Evolutionary conservation across 2,329 filamentous ascomycete genomes (phyloP), one percentile per base, ranked within the genome.

Genomic region (Colletotrichum sp.): DNA sequence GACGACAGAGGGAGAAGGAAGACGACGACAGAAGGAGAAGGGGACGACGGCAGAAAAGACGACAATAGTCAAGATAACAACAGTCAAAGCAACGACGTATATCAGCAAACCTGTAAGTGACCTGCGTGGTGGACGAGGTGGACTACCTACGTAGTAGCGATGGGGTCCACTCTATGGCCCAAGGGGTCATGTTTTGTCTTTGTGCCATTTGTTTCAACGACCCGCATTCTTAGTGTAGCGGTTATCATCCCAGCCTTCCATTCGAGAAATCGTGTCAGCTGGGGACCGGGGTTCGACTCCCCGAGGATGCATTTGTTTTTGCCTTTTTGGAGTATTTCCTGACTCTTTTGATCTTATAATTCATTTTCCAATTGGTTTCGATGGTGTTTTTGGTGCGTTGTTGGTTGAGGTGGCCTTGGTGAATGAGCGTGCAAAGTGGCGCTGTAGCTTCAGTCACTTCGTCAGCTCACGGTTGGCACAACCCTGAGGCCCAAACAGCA

Each of bases 221-320:
- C 30, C 5, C 1, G 30, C 28, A 34, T 68, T 21, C 28, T 21
- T 59, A 69, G 49, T 60, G 66, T 69, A 59, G 30, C n/a, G 66
- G 66, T 59, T 69, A 69, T 69, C 66, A 60, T 69, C 52, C 52
- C 52, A 69, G 52, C 52, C 52, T 69, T 69, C 64, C 64, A 55
- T 24, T 18, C 21, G n/a, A 26, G 12, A 8, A 52, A 12, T 4
- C 6, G 6, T 13, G 10, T 21, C 6, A 34, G 64, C 64, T 67
- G 64, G 64, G 39, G 64, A 67, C 39, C 39, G 34, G 64, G 64
- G 24, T 67, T 67, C 64, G 64, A 55, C 18, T 67, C 24, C 44
- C 64, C 34, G 39, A 24, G 64, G 44, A 39, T 44, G 32, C 44
- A 67, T 8, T 13, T 13, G 9, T 32, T 30, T 60, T 60, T 60